Conservation (phyloP, 352 stramenopile genomes). For the Globisporangium emineosum region DNA sequence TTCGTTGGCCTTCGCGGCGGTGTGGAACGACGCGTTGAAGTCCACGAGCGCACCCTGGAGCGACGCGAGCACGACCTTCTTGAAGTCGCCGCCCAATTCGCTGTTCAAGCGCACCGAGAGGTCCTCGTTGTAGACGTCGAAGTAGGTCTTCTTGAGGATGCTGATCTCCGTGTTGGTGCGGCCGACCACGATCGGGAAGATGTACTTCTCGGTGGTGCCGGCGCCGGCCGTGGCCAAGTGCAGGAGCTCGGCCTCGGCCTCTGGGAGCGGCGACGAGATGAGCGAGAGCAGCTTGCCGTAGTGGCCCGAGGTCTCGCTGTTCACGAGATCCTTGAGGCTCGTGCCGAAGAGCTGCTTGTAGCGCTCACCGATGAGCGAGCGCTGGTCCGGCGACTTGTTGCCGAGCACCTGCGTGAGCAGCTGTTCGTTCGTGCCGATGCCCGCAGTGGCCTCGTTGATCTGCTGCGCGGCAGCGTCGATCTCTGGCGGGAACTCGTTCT, state of each 20-base stretch:
- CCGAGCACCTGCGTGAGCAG: slow-evolving; percentile 40
- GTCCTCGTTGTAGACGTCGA: slow-evolving; percentile 56
- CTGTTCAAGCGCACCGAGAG: slow-evolving; percentile 51
- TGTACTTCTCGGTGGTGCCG: slow-evolving; percentile 68
- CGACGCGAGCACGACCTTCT: slow-evolving; percentile 62
- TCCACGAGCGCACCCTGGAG: slow-evolving; percentile 52
- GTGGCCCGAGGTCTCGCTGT: slow-evolving; percentile 61
- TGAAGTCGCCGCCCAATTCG: slow-evolving; percentile 66
- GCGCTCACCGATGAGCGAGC: slow-evolving; percentile 59
- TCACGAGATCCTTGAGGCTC: slow-evolving; percentile 51
- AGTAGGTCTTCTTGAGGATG: slow-evolving; percentile 83
- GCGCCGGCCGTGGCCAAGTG: slow-evolving; percentile 61
- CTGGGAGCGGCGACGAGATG: slow-evolving; percentile 49
- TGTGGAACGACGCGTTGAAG: slow-evolving; percentile 63
- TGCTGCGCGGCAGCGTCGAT: slow-evolving; percentile 50
- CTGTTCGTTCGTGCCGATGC: slow-evolving; percentile 66
- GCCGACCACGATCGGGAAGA: slow-evolving; percentile 64
- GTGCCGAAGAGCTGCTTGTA: slow-evolving; percentile 66
- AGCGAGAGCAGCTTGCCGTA: slow-evolving; percentile 64
- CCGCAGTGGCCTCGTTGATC: slow-evolving; percentile 58
- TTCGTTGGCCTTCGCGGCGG: slow-evolving; percentile 43
- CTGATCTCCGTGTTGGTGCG: slow-evolving; percentile 68
- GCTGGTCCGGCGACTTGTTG: slow-evolving; percentile 52
- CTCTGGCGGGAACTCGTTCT: slow-evolving; percentile 37
- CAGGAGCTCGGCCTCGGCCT: slow-evolving; percentile 64